Conservation (phyloP, 352 stramenopile species). For the Pythium dissotocum region DNA sequence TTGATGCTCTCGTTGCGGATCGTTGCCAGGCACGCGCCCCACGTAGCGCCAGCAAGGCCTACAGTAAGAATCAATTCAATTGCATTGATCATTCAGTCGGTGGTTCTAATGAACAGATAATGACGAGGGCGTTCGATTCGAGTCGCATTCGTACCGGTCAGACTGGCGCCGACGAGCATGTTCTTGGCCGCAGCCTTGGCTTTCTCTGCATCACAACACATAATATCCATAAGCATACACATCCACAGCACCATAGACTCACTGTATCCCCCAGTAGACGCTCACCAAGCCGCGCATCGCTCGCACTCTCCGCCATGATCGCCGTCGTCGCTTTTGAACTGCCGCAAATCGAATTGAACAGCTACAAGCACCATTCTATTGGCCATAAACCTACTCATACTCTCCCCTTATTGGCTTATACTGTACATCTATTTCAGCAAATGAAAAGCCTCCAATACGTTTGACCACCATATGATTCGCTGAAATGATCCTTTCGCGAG, state of each 20-base stretch:
- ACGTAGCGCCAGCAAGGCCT: constrained; percentile 56
- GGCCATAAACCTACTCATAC: constrained; percentile 8
- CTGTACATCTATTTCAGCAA: background rate
- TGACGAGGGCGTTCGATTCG: background rate
- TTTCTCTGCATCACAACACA: constrained; percentile 45
- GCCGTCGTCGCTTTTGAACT: background rate
- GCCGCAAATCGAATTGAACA: background rate
- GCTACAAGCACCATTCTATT: background rate
- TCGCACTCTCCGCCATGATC: constrained; percentile 21
- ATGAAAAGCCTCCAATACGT: constrained; percentile 4
- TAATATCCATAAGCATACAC: background rate
- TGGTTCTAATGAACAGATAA: background rate
- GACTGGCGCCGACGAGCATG: constrained; percentile 64
- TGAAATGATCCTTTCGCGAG: constrained; percentile 9
- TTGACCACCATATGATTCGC: constrained; percentile 18
- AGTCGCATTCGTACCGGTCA: constrained; percentile 35
- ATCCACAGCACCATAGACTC: background rate
- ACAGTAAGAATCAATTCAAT: background rate
- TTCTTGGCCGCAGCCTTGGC: constrained; percentile 62
- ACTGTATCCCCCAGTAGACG: background rate
- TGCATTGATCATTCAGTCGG: background rate
- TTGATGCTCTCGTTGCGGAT: constrained; percentile 74
- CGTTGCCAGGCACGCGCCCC: constrained; percentile 59
- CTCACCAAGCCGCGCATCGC: constrained; percentile 18
- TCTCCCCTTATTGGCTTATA: constrained; percentile 17